A percentile compares a stretch with the other conserved stretches of the same genome.
Evolutionary conservation across 1,139 yeast species (phyloP).

Genomic region (Pneumocystis oryctolagi): DNA sequence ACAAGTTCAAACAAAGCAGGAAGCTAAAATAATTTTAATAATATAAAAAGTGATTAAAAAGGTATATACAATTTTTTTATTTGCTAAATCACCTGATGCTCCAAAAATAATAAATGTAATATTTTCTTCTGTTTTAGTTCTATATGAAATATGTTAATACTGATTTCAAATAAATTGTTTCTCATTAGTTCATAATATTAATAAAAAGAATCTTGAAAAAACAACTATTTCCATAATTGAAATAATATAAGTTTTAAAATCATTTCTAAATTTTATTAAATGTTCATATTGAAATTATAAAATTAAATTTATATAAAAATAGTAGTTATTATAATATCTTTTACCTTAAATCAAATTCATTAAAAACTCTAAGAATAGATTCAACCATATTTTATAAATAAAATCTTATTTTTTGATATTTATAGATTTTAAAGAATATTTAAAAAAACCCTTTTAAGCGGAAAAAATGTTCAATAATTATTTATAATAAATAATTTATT

Average conservation of each 20-base stretch:
- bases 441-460: not conserved
- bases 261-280: not conserved
- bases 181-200: not conserved
- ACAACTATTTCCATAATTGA: not conserved
- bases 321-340: not conserved
- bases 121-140: not conserved
- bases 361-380: not conserved
- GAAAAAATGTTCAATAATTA: not conserved
- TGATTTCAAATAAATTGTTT: not conserved
- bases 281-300: not conserved
- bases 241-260: not conserved
- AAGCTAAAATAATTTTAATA: constrained; percentile 17
- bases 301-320: not conserved
- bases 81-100: constrained; percentile 93
- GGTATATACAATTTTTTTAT: constrained; percentile 67
- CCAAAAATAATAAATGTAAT: constrained; percentile 63
- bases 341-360: not conserved
- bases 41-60: constrained; percentile 29
- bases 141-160: not conserved
- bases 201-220: not conserved
- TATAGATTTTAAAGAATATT: not conserved
- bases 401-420: not conserved
- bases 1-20: constrained; percentile 30
- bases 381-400: not conserved
- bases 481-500: not conserved